Conservation (phyloP, 495 filamentous ascomycete species). For the Penicillium silybi region DNA sequence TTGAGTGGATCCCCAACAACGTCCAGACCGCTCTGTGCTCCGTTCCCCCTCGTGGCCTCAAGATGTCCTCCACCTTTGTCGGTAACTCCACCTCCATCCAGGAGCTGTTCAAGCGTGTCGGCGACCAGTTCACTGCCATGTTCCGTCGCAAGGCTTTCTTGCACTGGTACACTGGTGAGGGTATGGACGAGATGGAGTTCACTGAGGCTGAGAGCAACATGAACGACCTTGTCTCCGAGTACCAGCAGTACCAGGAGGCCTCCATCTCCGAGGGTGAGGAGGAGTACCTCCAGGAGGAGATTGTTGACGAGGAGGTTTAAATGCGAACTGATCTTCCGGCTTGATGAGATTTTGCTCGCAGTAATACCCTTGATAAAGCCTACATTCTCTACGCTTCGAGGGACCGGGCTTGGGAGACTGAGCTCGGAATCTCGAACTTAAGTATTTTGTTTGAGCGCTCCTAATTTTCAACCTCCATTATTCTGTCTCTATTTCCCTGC, state of each 20-base stretch:
- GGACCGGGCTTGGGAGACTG: conserved; percentile 21
- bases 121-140: conserved; percentile 99
- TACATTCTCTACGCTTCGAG: conserved; percentile 32
- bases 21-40: conserved; percentile 99
- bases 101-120: conserved; percentile 99
- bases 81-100: conserved; percentile 99
- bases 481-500: conserved; percentile 41
- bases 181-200: conserved; percentile 99
- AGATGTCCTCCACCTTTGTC: conserved; percentile 99
- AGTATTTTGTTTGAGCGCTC: conserved; percentile 44
- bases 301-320: conserved; percentile 43
- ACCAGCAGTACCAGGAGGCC: conserved; percentile 99
- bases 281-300: conserved; percentile 54
- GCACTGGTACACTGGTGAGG: conserved; percentile 99
- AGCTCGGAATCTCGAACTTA: conserved; percentile 12
- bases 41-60: conserved; percentile 94
- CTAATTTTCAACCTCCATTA: conserved; percentile 34
- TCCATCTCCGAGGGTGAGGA: conserved; percentile 74
- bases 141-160: conserved; percentile 99
- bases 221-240: conserved; percentile 99
- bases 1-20: conserved; percentile 99
- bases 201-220: conserved; percentile 99
- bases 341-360: conserved; percentile 35
- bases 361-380: conserved; percentile 46
- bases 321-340: conserved; percentile 14